Evolutionary conservation across 2,329 filamentous ascomycete genomes (phyloP), one percentile per base, ranked within the genome.

Genomic region (Sporothrix globosa): DNA sequence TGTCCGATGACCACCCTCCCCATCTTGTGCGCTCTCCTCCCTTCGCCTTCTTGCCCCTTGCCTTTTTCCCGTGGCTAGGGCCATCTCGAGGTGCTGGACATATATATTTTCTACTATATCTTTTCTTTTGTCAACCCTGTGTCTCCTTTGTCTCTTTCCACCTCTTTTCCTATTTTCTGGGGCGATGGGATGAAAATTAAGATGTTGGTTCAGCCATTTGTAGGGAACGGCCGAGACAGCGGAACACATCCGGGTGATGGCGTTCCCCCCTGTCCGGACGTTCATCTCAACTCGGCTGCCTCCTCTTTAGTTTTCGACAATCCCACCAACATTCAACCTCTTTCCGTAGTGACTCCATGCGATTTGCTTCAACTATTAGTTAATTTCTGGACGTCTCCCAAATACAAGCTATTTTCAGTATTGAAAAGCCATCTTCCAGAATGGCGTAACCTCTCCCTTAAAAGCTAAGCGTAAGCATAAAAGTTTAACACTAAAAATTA

Each of bases 81-180:
- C 39, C 27, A 56, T 21, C 50, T 60, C 63, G 73, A 68, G 73
- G 69, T 74, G 73, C 70, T 72, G 73, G 73, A 66, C 50, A 54
- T 48, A 54, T 61, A 41, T 48, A n/a, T 63, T 34, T 69, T 68
- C 68, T 61, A 60, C 9, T 46, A 46, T 61, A 46, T 68, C 39
- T 66, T 63, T 69, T 70, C 56, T 60, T 60, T 71, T 67, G 46
- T 71, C 66, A 39, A 44, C 61, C 54, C 27, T 67, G 69, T 67
- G 69, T 68, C 65, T 68, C 69, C 65, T 68, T 63, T 71, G 70
- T 71, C 58, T 69, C 24, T 46, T 63, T 46, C 21, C 58, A 17
- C 19, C 34, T 21, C 46, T 52, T 50, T 50, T 53, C 46, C 61
- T 54, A 39, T 58, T 34, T 53, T 11, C 21, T 21, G 7, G 9